phyloP scores from a whole-genome alignment of 192 early-diverging fungal species.

The Anaeromyces robustus region DNA sequence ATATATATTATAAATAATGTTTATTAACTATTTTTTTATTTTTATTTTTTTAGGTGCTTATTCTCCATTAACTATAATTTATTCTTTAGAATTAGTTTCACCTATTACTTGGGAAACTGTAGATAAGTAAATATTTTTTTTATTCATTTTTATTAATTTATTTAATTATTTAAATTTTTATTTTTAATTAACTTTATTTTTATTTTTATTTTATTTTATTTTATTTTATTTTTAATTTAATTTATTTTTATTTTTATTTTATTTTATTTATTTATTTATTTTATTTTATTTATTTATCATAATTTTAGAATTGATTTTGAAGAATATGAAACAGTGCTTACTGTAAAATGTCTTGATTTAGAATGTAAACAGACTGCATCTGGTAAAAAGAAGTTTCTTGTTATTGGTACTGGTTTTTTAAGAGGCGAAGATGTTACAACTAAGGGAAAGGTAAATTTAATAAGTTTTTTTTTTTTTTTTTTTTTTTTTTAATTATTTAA shows the following conservation, averaged over 20 bases:
- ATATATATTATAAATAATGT: too few species aligned
- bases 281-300: too few species aligned
- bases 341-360: conserved; percentile 59
- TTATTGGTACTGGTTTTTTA: conserved; percentile 71
- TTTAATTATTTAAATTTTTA: too few species aligned
- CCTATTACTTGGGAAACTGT: conserved; percentile 91
- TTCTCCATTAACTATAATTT: conserved; percentile 11
- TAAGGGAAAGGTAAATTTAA: conserved; percentile 51
- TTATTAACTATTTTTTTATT: background rate
- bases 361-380: conserved; percentile 69
- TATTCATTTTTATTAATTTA: background rate
- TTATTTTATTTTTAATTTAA: too few species aligned
- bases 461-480: too few species aligned
- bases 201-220: too few species aligned
- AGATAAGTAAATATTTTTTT: conserved; percentile 32
- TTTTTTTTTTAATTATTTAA: background rate
- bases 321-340: conserved; percentile 69
- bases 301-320: conserved; percentile 39
- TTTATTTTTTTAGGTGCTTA: background rate
- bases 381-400: conserved; percentile 73
- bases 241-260: too few species aligned
- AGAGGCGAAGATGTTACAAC: conserved; percentile 82
- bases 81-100: conserved; percentile 72
- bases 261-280: too few species aligned
- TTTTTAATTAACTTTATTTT: too few species aligned